Evolutionary conservation across 495 filamentous ascomycete species (phyloP).

Genomic region (Penicillium soppii): DNA sequence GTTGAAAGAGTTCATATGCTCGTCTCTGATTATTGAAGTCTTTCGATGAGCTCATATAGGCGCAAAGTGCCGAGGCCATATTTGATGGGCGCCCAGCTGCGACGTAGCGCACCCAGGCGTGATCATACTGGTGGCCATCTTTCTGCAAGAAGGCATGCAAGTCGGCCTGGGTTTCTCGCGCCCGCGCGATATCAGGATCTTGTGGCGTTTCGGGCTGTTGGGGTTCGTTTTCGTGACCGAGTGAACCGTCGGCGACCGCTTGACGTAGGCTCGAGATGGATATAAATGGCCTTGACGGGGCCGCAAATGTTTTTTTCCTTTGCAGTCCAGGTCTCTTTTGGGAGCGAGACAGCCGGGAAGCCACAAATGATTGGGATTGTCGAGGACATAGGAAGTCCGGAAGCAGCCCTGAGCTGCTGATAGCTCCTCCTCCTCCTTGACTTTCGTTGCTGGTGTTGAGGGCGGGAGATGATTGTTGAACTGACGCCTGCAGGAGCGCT

Average conservation of each 20-base stretch:
- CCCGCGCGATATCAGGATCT: neutral
- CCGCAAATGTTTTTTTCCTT: conserved; percentile 21
- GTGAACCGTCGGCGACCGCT: neutral
- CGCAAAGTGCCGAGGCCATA: conserved; percentile 32
- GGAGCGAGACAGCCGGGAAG: conserved; percentile 21
- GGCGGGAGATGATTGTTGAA: conserved; percentile 18
- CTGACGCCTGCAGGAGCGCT: conserved; percentile 27
- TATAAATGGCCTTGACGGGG: conserved; percentile 29
- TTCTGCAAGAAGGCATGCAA: conserved; percentile 21
- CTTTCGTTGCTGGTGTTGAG: conserved; percentile 8
- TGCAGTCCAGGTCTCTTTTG: conserved; percentile 28
- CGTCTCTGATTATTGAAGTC: conserved; percentile 34
- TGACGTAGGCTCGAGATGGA: conserved; percentile 17
- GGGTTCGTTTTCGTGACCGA: neutral
- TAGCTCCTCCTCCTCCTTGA: conserved; percentile 4
- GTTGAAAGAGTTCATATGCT: conserved; percentile 41
- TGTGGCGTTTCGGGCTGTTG: neutral
- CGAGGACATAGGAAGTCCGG: conserved; percentile 46
- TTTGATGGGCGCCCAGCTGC: conserved; percentile 27
- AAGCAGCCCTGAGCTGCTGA: conserved; percentile 25
- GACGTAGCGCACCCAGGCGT: conserved; percentile 37
- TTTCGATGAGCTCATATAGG: conserved; percentile 37
- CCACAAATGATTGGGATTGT: conserved; percentile 21
- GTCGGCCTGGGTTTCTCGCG: conserved; percentile 9
- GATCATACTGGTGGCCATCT: conserved; percentile 23